These are phyloP conservation scores for Kernera saxatilis DNA, from an alignment of 345 rosid genomes.

Conservation along the genomic window DNA sequence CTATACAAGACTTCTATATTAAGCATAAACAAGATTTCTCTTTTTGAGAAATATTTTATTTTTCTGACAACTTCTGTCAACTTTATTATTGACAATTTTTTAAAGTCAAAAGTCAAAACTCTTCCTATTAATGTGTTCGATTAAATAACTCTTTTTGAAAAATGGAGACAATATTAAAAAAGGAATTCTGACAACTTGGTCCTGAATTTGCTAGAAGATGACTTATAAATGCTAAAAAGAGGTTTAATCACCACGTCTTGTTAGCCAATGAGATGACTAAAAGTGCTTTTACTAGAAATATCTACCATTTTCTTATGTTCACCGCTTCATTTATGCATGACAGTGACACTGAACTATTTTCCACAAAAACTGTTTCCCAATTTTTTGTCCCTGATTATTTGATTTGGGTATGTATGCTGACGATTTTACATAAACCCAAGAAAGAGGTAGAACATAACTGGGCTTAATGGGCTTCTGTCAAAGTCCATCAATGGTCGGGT, in stretches of 20 bases:
- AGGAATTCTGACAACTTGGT: background rate
- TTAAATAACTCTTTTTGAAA: background rate
- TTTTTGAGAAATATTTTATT: background rate
- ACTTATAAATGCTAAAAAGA: background rate
- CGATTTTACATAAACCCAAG: too few relatives aligned
- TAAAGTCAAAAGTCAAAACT: background rate
- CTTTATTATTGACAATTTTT: background rate
- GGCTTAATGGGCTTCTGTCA: too few relatives aligned
- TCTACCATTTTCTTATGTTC: too few relatives aligned
- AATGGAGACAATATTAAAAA: background rate
- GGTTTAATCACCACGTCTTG: background rate
- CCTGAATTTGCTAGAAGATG: background rate
- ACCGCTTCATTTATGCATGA: too few relatives aligned
- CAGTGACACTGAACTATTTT: too few relatives aligned
- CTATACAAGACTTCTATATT: background rate
- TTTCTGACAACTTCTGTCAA: background rate
- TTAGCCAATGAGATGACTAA: background rate
- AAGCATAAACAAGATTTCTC: background rate
- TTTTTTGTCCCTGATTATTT: too few relatives aligned
- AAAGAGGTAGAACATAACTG: too few relatives aligned
- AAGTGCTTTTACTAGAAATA: too few relatives aligned
- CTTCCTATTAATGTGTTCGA: background rate
- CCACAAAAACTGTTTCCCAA: too few relatives aligned
- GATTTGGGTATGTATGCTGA: too few relatives aligned
- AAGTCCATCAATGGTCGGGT: too few relatives aligned